Conservation (phyloP, 2,329 filamentous ascomycete genomes). For the Aspergillus eucalypticola region DNA sequence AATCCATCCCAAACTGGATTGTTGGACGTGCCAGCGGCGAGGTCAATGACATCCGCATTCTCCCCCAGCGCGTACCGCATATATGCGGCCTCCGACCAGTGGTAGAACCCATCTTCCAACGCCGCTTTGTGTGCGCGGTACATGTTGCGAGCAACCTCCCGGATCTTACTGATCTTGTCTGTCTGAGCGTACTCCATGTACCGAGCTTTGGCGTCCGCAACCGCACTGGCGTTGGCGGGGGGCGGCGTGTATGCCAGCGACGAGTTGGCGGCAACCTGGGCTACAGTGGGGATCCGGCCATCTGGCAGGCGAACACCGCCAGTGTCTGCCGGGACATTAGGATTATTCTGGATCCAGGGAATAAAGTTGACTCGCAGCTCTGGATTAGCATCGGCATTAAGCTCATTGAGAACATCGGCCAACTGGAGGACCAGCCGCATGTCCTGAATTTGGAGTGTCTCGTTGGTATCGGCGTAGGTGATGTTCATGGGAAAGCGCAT, state of each 20-base stretch:
- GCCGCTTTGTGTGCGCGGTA: slow-evolving; percentile 57
- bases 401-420: slow-evolving; percentile 42
- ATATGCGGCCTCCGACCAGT: slow-evolving; percentile 66
- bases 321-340: slow-evolving; percentile 57
- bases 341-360: slow-evolving; percentile 42
- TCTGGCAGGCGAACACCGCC: slow-evolving; percentile 50
- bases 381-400: slow-evolving; percentile 37
- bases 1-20: slow-evolving; percentile 53
- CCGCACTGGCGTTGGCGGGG: slow-evolving; percentile 37
- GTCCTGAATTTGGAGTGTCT: slow-evolving; percentile 46
- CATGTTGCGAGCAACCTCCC: slow-evolving; percentile 33
- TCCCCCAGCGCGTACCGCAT: slow-evolving; percentile 60
- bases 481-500: slow-evolving; percentile 49
- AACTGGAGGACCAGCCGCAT: slow-evolving; percentile 49
- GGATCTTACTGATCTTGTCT: slow-evolving; percentile 28
- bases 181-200: slow-evolving; percentile 38
- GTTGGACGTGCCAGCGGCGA: slow-evolving; percentile 47
- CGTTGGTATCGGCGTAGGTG: slow-evolving; percentile 44
- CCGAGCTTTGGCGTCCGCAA: slow-evolving; percentile 41
- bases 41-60: slow-evolving; percentile 57
- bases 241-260: slow-evolving; percentile 40
- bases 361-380: slow-evolving; percentile 46
- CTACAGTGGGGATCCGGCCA: slow-evolving; percentile 56
- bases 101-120: slow-evolving; percentile 58
- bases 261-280: slow-evolving; percentile 49